A percentile compares a stretch with the other conserved stretches of the same genome.
Conservation (phyloP, 331 rosid genomes). For the Erythrophleum ivorense region DNA sequence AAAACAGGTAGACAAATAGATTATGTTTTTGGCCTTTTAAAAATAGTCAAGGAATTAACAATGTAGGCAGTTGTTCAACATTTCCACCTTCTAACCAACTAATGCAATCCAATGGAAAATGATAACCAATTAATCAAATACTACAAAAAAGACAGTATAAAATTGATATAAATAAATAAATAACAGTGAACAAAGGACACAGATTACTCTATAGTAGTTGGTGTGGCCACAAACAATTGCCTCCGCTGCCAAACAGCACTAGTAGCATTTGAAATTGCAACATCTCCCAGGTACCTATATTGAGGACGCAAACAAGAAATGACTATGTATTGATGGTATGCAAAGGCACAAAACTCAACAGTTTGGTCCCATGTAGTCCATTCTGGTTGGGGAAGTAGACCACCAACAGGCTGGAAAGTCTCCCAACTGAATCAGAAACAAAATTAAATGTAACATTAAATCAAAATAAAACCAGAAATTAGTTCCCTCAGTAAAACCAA, state of each 20-base stretch:
- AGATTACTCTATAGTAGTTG: conserved; percentile 90
- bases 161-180: background rate
- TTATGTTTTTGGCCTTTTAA: conserved; percentile 1
- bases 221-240: conserved; percentile 92
- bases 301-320: conserved; percentile 98
- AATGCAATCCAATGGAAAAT: background rate
- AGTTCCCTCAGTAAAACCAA: background rate
- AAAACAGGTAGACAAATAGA: background rate
- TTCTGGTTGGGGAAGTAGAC: conserved; percentile 98
- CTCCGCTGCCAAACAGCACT: conserved; percentile 97
- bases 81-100: background rate
- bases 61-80: background rate
- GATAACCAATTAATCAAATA: background rate
- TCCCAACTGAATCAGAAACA: conserved; percentile 80
- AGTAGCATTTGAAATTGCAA: conserved; percentile 91
- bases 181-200: background rate
- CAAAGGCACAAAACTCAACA: conserved; percentile 97
- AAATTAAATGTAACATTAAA: background rate
- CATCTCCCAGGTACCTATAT: conserved; percentile 95
- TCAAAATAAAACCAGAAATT: background rate
- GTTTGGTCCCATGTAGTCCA: conserved; percentile 99
- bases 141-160: background rate
- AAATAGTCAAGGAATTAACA: background rate
- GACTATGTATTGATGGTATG: conserved; percentile 86
- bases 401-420: conserved; percentile 96